These are phyloP conservation scores for Aspergillus sclerotioniger DNA, from an alignment of 495 filamentous ascomycete species.

Conservation along the genomic window DNA sequence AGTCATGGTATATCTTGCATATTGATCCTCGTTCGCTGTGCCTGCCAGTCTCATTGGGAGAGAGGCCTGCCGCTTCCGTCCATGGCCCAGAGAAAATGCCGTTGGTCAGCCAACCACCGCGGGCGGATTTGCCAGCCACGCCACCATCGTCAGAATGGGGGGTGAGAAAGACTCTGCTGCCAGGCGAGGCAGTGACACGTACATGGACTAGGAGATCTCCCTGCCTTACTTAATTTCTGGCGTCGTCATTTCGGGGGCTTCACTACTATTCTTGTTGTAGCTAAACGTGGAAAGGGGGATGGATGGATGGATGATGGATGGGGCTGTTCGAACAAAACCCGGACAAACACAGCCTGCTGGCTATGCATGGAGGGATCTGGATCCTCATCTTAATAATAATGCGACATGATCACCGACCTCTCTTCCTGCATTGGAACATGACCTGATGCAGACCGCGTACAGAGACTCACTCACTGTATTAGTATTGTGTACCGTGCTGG, in stretches of 20 bases:
- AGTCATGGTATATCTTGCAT: not conserved
- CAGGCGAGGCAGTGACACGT: constrained; percentile 6
- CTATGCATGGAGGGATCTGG: not conserved
- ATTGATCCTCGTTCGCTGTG: not conserved
- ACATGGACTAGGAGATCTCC: constrained; percentile 1
- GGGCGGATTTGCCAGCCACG: constrained; percentile 23
- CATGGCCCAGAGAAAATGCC: constrained; percentile 15
- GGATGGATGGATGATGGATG: too few relatives aligned
- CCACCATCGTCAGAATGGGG: constrained; percentile 13
- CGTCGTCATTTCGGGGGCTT: too few relatives aligned
- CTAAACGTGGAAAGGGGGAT: too few relatives aligned
- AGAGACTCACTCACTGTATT: not conserved
- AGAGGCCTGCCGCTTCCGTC: constrained; percentile 9
- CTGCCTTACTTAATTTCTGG: not conserved
- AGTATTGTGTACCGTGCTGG: not conserved
- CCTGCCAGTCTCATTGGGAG: not conserved
- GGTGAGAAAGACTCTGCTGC: not conserved
- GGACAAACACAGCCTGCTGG: too few relatives aligned
- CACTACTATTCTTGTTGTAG: too few relatives aligned
- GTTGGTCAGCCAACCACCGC: constrained; percentile 23
- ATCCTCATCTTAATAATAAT: not conserved
- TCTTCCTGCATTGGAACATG: not conserved
- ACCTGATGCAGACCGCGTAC: not conserved
- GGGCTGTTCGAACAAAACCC: too few relatives aligned
- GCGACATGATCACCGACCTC: not conserved